Evolutionary conservation across 306 rosid species (phyloP), one percentile per base, ranked within the genome.

Genomic region (Rosa chinensis): DNA sequence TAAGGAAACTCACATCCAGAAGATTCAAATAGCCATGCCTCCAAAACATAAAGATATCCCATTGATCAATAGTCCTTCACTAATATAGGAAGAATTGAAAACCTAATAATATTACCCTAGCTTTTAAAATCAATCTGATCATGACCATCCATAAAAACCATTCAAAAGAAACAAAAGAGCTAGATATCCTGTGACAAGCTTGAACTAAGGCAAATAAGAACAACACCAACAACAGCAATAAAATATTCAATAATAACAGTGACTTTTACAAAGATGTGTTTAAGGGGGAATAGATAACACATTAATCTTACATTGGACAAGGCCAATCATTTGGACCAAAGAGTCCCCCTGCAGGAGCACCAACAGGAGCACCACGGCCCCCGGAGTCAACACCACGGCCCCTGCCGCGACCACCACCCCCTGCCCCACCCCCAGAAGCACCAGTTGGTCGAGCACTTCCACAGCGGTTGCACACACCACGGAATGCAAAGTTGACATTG

Each of bases 311-410:
- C 99, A 95, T 95, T 84, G 99, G 99, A 86, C 99, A 95, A 52
- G 98, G 43, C 99, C 99, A 95, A 72, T 95, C 99, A 86, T 95
- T 95, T 12, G 99, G 99, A 79, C 99, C 99, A 84, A 95, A 95
- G 20, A 95, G 96, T 72, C 98, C 98, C 70, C 92, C 95, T 49
- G 89, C 58, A 45, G 92, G 77, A 45, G 74, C 88, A 84, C 91
- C 96, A 81, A 43, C 89, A 72, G 89, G 84, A 70, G 90, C 90
- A 72, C 93, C 92, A 84, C 37, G 64, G 78, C 89, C 89, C 58
- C 90, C 98, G 12, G 96, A 14, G 49, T 93, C 99, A 69, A 74
- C 85, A 77, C 83, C 89, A 59, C 96, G 93, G 23, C 99, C 99
- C 89, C 89, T 89, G 66, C 99, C 98, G 76, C 97, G 92, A 53